Base-by-base conservation (phyloP, 75 land plant genomes). In the Pinus albicaulis region DNA sequence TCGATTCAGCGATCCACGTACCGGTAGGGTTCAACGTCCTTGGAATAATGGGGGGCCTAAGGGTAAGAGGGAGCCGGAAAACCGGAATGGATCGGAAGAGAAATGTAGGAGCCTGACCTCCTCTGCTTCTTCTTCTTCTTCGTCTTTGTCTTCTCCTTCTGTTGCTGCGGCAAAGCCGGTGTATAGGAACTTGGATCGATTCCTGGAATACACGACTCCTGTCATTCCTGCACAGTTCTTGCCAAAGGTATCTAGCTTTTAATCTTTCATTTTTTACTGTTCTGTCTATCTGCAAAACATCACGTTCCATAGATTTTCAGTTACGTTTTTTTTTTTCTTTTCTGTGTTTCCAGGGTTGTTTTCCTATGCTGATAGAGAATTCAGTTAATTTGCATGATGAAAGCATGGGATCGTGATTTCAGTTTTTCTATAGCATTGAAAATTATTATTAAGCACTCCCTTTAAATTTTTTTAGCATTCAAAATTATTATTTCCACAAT, bases 151-250 rank as follows among this genome's bases (percentile, higher is more conserved):
- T 17, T 66, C 70, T 66, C 17, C 70, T 0, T 68, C 71, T 20
- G 11, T 17, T 24, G 28, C 59, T 73, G 22, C 59, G 4, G 16
- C 4, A 26, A 56, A 34, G 17, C 56, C 59, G 26, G 25, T 12
- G n/a, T 55, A 4, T 73, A 60, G 74, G n/a, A 92, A 93, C 80
- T 86, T 93, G 57, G 87, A 92, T 82, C 86, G 89, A 60, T 92
- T 93, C 68, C 82, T 93, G 79, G 84, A 92, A 73, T 70, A 26
- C 63, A 89, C 89, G 3, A 89, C 92, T 48, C 96, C 96, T 17
- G 2, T 44, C 14, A 95, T 92, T 11, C 81, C 73, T 10, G 81
- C 87, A n/a, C 94, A 87, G 41, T 71, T 71, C 59, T 80, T 87
- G 0, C 82, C 86, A 19, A 85, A 89, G 95, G 95, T 91, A 72